Evolutionary conservation across 169 alveolate genomes (phyloP).

Genomic region (Babesia bigemina): DNA sequence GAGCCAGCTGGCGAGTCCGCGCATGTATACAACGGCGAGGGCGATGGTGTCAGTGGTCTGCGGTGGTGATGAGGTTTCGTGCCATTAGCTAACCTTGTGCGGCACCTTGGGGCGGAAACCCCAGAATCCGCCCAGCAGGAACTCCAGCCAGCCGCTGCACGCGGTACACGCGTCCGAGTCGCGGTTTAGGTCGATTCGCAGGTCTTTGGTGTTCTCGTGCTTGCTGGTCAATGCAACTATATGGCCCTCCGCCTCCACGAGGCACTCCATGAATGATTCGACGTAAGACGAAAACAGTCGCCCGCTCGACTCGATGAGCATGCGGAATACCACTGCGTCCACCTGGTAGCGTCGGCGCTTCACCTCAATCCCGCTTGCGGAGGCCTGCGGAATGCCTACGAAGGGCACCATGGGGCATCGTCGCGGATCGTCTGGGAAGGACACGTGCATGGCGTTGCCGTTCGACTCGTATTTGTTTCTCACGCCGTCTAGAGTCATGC

Average conservation of each 20-base stretch:
- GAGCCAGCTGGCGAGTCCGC: constrained; percentile 63
- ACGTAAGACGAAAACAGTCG: constrained; percentile 52
- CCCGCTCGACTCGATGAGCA: constrained; percentile 40
- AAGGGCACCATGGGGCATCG: constrained; percentile 57
- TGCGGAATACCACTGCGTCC: constrained; percentile 52
- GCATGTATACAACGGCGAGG: constrained; percentile 46
- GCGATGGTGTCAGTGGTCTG: constrained; percentile 24
- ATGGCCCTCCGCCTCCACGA: constrained; percentile 39
- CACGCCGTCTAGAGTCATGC: constrained; percentile 21
- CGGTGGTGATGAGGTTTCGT: neutral
- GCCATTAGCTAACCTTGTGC: neutral
- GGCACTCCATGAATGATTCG: constrained; percentile 47
- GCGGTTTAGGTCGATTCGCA: constrained; percentile 16
- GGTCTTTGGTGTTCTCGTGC: constrained; percentile 7
- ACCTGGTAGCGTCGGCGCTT: constrained; percentile 55
- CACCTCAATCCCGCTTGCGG: constrained; percentile 16
- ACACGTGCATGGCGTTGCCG: constrained; percentile 31
- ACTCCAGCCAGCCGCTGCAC: constrained; percentile 15
- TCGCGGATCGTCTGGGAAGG: constrained; percentile 28
- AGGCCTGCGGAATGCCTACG: neutral
- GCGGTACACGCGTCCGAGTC: constrained; percentile 12
- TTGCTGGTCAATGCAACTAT: constrained; percentile 28
- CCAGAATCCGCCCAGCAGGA: neutral
- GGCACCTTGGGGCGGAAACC: constrained; percentile 20
- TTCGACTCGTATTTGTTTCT: constrained; percentile 31